These are phyloP conservation scores for Meripilus lineatus DNA, from an alignment of 1,284 basidiomycete species.

Conservation along the genomic window DNA sequence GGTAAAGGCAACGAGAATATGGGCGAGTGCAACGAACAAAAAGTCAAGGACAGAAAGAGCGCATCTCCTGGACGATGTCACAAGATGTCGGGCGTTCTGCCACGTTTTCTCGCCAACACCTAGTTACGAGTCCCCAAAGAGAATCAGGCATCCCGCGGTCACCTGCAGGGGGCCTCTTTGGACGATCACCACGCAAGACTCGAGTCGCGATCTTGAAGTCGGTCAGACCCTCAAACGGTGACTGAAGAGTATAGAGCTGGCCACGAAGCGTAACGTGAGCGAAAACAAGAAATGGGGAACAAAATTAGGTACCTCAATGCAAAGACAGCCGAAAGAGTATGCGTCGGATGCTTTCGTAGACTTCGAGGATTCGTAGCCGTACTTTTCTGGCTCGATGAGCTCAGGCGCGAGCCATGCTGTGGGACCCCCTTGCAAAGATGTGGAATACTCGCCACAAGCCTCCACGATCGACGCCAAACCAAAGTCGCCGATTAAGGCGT, in stretches of 20 bases:
- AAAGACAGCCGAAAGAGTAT: constrained; percentile 5
- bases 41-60: too few relatives aligned
- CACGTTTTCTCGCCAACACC: too few relatives aligned
- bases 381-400: constrained; percentile 5
- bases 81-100: too few relatives aligned
- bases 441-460: background rate
- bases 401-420: constrained; percentile 10
- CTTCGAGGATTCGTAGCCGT: background rate
- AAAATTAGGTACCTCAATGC: constrained; percentile 3
- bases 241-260: constrained; percentile 4
- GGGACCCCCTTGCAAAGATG: background rate
- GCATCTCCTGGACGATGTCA: too few relatives aligned
- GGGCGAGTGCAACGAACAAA: too few relatives aligned
- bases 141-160: background rate
- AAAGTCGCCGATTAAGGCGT: constrained; percentile 1
- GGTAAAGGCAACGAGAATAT: too few relatives aligned
- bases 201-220: background rate
- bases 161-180: background rate
- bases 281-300: background rate
- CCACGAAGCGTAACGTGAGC: background rate
- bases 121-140: constrained; percentile 3
- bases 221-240: background rate
- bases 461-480: background rate
- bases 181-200: background rate
- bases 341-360: constrained; percentile 3